Evolutionary conservation across 164 flowering plant genomes (phyloP).

Genomic region (Sextonia rubra): DNA sequence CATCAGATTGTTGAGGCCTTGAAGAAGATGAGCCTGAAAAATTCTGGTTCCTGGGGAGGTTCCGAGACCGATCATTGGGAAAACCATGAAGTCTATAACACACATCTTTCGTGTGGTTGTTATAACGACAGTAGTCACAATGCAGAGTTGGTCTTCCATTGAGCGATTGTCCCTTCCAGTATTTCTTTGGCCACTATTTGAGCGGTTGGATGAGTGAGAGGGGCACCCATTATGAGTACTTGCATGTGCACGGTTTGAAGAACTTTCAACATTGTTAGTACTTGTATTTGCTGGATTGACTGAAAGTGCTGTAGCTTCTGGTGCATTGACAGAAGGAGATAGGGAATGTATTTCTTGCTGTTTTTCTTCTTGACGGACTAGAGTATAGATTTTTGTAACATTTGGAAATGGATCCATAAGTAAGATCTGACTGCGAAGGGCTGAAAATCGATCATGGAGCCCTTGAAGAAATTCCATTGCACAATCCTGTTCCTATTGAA

Average conservation of each 20-base stretch:
- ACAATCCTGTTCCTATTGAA: neutral
- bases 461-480: slow-evolving; percentile 1
- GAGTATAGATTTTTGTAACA: neutral
- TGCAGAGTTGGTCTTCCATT: neutral
- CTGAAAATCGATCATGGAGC: neutral
- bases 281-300: neutral
- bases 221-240: neutral
- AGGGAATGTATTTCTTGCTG: no score
- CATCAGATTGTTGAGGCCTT: neutral
- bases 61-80: neutral
- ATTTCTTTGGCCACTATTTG: neutral
- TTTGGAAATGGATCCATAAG: slow-evolving; percentile 12
- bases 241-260: neutral
- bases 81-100: neutral
- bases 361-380: slow-evolving; percentile 6
- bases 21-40: neutral
- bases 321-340: neutral
- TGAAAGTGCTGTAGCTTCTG: neutral
- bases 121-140: neutral
- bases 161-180: neutral
- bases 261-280: neutral
- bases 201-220: neutral
- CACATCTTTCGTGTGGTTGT: neutral
- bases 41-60: neutral
- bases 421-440: slow-evolving; percentile 8